Percentiles rank a stretch among this genome's conserved stretches.
These are phyloP conservation scores for Marasmius fiardii DNA, from an alignment of 1,284 basidiomycete genomes.

Conservation along the genomic window DNA sequence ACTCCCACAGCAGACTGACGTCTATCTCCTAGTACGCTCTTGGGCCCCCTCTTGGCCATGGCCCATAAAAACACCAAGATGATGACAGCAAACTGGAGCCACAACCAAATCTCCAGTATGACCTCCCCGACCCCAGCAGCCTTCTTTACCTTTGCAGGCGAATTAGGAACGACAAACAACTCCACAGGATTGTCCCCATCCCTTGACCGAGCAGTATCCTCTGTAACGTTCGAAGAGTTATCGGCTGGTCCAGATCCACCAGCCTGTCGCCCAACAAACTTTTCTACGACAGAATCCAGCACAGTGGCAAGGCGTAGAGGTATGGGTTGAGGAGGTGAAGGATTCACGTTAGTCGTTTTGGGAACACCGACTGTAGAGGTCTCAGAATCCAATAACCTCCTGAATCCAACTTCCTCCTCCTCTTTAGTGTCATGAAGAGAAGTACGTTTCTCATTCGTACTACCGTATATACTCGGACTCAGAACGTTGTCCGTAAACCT, in stretches of 20 bases:
- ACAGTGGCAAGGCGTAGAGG: conserved; percentile 32
- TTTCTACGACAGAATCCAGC: conserved; percentile 41
- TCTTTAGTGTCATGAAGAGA: neutral
- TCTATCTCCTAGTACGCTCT: conserved; percentile 47
- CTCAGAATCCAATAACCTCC: conserved; percentile 11
- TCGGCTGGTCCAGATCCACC: neutral
- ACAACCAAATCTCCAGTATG: conserved; percentile 72
- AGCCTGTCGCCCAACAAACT: conserved; percentile 24
- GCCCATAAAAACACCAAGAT: conserved; percentile 73
- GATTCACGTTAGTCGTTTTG: conserved; percentile 2
- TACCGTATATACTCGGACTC: conserved; percentile 5
- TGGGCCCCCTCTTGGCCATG: conserved; percentile 73
- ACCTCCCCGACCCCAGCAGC: conserved; percentile 40
- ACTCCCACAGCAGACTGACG: neutral
- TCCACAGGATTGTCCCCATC: neutral
- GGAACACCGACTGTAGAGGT: conserved; percentile 12
- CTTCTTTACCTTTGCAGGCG: conserved; percentile 16
- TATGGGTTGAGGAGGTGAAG: conserved; percentile 28
- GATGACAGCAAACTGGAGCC: conserved; percentile 73
- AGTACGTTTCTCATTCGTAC: neutral
- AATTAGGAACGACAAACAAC: neutral
- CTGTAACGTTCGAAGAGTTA: neutral
- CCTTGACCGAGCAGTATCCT: neutral
- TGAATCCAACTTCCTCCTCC: conserved; percentile 2
- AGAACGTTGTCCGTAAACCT: conserved; percentile 35